Percentiles rank a stretch among this genome's conserved stretches.
These are phyloP conservation scores for Pythium sukuiense DNA, from an alignment of 352 stramenopile genomes.

Conservation along the genomic window DNA sequence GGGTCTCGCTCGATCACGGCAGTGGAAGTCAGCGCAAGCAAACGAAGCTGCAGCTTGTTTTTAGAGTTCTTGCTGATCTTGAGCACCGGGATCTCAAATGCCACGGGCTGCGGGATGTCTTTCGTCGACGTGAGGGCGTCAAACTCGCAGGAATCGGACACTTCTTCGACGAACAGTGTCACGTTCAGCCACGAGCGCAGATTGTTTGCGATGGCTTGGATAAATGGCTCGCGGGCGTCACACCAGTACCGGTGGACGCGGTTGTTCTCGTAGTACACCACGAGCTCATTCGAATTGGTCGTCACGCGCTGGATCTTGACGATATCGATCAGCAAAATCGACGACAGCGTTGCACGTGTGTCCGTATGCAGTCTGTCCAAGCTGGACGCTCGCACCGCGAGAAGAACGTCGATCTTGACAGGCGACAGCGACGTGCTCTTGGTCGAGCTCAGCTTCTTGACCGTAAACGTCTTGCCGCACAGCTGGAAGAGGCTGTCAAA, in stretches of 20 bases:
- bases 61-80: constrained; percentile 85
- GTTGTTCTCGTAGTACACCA: constrained; percentile 87
- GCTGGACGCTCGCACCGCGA: constrained; percentile 77
- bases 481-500: constrained; percentile 88
- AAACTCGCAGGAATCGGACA: constrained; percentile 83
- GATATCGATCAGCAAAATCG: constrained; percentile 85
- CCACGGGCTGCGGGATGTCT: constrained; percentile 77
- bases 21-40: constrained; percentile 68
- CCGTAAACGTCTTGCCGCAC: constrained; percentile 82
- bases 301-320: constrained; percentile 88
- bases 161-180: constrained; percentile 81
- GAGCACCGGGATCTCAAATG: constrained; percentile 83
- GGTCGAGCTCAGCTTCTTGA: constrained; percentile 86
- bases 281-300: constrained; percentile 79
- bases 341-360: constrained; percentile 68
- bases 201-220: constrained; percentile 86
- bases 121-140: constrained; percentile 74
- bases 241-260: constrained; percentile 88
- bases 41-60: constrained; percentile 68
- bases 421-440: constrained; percentile 61
- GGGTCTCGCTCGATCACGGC: constrained; percentile 77
- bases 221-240: constrained; percentile 84
- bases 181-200: constrained; percentile 83
- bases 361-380: constrained; percentile 73
- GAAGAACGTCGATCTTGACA: constrained; percentile 68